Conservation (phyloP, 805 yeast species). For the Kodamaea laetipori region DNA sequence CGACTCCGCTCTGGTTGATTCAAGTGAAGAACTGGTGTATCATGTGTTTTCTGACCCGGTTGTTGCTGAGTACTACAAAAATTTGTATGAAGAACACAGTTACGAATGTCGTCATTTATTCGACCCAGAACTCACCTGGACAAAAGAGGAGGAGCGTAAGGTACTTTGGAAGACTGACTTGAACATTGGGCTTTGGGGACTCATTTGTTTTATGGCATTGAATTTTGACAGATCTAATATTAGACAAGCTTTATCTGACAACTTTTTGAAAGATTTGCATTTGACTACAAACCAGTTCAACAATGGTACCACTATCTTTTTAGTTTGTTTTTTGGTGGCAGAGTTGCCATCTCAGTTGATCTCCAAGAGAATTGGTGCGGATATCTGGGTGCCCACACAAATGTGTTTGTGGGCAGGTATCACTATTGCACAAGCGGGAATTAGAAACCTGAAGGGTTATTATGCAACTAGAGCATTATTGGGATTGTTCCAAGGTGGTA, state of each 20-base stretch:
- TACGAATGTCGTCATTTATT: conserved; percentile 59
- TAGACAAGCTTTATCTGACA: conserved; percentile 27
- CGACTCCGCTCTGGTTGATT: background rate
- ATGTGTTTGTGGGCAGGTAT: conserved; percentile 27
- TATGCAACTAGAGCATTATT: conserved; percentile 25
- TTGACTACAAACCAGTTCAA: conserved; percentile 27
- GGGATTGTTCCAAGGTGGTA: conserved; percentile 29
- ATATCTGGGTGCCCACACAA: conserved; percentile 28
- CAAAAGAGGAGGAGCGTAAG: conserved; percentile 23
- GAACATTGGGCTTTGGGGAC: conserved; percentile 26
- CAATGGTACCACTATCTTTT: conserved; percentile 25
- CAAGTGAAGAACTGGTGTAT: conserved; percentile 8
- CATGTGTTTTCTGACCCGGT: conserved; percentile 40
- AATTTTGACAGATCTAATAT: conserved; percentile 30
- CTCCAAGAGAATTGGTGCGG: conserved; percentile 29
- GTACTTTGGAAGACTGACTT: conserved; percentile 24
- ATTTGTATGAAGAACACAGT: conserved; percentile 47
- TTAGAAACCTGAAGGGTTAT: conserved; percentile 22
- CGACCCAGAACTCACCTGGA: conserved; percentile 54
- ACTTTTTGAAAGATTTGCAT: conserved; percentile 23
- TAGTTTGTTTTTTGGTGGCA: conserved; percentile 25
- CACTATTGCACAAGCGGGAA: conserved; percentile 24
- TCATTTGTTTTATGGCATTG: conserved; percentile 25
- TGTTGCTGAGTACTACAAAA: conserved; percentile 46
- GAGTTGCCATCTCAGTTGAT: conserved; percentile 30